Evolutionary conservation across 176 grass and related monocot genomes (phyloP).

Genomic region (Triticum urartu): DNA sequence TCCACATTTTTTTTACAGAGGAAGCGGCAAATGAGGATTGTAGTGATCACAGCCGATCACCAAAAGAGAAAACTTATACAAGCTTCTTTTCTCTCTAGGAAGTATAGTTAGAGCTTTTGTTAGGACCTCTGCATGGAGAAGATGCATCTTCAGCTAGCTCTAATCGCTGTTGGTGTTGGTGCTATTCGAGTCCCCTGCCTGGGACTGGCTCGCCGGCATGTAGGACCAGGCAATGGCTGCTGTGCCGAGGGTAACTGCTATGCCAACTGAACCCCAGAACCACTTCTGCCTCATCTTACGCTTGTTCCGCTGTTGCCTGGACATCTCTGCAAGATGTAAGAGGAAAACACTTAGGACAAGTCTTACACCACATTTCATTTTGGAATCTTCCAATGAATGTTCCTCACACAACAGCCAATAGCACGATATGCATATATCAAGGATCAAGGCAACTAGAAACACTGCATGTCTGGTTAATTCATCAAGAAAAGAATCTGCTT

Average conservation of each 20-base stretch:
- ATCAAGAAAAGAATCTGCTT: background rate
- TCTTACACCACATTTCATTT: background rate
- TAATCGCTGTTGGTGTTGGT: conserved; percentile 24
- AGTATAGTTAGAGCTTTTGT: conserved; percentile 60
- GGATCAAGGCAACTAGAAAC: background rate
- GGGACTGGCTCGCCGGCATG: conserved; percentile 45
- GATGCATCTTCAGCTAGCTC: conserved; percentile 42
- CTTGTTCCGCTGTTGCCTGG: conserved; percentile 62
- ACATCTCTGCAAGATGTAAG: conserved; percentile 58
- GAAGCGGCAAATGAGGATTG: conserved; percentile 36
- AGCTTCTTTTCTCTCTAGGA: conserved; percentile 39
- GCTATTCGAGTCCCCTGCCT: conserved; percentile 33
- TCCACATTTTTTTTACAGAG: conserved; percentile 52
- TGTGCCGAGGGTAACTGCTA: conserved; percentile 70
- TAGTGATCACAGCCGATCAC: conserved; percentile 47
- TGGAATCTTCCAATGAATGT: background rate
- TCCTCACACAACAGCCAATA: background rate
- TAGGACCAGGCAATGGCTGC: conserved; percentile 86
- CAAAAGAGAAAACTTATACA: conserved; percentile 55
- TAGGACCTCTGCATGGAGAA: conserved; percentile 44
- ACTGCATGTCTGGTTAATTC: background rate
- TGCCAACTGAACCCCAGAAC: conserved; percentile 86
- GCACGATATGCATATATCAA: background rate
- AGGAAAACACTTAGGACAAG: background rate
- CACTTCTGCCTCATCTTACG: conserved; percentile 81